phyloP scores from a whole-genome alignment of 2,329 filamentous ascomycete species.

The Fusarium temperatum region DNA sequence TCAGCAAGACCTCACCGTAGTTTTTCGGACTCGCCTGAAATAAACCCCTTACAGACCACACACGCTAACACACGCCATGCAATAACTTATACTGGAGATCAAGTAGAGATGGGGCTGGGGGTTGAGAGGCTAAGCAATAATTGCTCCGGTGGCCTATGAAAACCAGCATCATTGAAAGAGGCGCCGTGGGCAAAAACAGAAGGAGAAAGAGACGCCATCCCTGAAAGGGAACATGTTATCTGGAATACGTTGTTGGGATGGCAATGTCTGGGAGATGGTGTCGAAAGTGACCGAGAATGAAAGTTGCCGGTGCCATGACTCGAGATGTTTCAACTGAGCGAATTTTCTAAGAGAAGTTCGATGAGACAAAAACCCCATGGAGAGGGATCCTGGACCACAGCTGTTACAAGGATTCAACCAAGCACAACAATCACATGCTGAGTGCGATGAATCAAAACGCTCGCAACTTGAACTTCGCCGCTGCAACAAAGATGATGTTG shows the following conservation, averaged over 20 bases:
- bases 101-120: slow-evolving; percentile 3
- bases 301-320: slow-evolving; percentile 20
- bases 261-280: neutral
- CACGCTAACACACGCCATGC: slow-evolving; percentile 18
- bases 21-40: neutral
- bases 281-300: neutral
- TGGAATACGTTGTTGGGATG: neutral
- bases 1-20: neutral
- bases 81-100: slow-evolving; percentile 5
- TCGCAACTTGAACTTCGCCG: neutral
- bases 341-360: neutral
- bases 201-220: slow-evolving; percentile 5
- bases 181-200: slow-evolving; percentile 7
- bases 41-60: slow-evolving; percentile 2
- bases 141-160: slow-evolving; percentile 11
- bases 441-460: neutral
- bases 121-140: neutral
- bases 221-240: neutral
- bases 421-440: neutral
- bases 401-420: neutral
- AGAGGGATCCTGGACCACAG: neutral
- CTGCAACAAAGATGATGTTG: neutral
- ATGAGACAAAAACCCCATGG: neutral
- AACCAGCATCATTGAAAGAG: slow-evolving; percentile 2
- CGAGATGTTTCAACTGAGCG: slow-evolving; percentile 8